Conservation (phyloP, 2,329 filamentous ascomycete genomes). For the Colletotrichum godetiae region DNA sequence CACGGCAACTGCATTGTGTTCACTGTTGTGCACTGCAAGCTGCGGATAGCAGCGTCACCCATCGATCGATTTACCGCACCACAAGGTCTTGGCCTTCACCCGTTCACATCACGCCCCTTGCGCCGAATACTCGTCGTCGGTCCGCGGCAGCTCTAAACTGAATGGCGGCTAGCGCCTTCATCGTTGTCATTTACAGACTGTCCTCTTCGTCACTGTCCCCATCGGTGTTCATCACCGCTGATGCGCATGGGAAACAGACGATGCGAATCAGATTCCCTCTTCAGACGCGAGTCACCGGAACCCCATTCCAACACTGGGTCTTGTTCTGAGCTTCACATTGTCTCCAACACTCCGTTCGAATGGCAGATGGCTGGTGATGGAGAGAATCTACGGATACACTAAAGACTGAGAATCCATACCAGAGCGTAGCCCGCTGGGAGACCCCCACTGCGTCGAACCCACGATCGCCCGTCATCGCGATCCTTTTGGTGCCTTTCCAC, state of each 20-base stretch:
- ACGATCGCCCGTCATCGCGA: constrained; percentile 29
- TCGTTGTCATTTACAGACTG: constrained; percentile 1
- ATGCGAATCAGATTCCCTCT: background rate
- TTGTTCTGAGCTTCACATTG: background rate
- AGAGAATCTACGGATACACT: background rate
- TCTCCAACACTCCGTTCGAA: background rate
- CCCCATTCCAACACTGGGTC: background rate
- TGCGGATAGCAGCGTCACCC: background rate
- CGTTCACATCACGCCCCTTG: constrained; percentile 3
- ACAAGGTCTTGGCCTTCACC: background rate
- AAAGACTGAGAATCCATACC: background rate
- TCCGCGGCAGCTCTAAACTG: constrained; percentile 17
- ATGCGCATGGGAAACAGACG: background rate
- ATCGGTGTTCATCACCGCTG: constrained; percentile 13
- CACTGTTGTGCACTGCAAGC: background rate
- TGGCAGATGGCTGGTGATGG: background rate
- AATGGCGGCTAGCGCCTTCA: constrained; percentile 17
- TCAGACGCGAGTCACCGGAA: background rate
- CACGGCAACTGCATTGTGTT: too few species aligned
- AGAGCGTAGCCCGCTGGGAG: background rate
- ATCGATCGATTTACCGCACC: background rate
- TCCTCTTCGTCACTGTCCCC: background rate
- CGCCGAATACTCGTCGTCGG: background rate
- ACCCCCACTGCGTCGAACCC: constrained; percentile 9
- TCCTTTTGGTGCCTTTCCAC: background rate